Evolutionary conservation across 176 grass and related monocot species (phyloP).

Genomic region (Ananas comosus): DNA sequence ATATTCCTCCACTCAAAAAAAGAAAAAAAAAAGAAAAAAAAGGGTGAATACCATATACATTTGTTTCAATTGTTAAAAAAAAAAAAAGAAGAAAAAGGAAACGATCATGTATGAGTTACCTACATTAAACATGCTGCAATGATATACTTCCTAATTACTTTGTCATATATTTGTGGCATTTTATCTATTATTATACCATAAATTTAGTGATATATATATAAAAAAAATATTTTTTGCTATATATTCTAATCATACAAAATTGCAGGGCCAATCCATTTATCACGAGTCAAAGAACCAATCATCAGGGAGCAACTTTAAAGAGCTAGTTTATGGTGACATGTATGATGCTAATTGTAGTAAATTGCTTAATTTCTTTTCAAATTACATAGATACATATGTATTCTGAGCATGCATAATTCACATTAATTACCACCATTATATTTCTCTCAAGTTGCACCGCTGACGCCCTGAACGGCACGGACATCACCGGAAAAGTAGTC

Average conservation of each 20-base stretch:
- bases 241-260: background rate
- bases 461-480: background rate
- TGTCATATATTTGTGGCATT: background rate
- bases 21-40: too few relatives aligned
- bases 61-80: background rate
- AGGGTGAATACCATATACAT: too few relatives aligned
- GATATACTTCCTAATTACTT: background rate
- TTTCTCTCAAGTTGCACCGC: background rate
- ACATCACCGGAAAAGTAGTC: constrained; percentile 1
- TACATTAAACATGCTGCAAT: background rate
- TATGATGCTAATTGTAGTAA: background rate
- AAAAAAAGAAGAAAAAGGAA: too few relatives aligned
- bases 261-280: background rate
- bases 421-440: background rate
- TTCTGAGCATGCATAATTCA: background rate
- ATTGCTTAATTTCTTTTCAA: background rate
- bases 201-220: too few relatives aligned
- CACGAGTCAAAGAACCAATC: background rate
- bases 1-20: too few relatives aligned
- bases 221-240: too few relatives aligned
- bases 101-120: too few relatives aligned
- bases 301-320: background rate
- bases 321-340: background rate
- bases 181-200: too few relatives aligned
- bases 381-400: background rate